Evolutionary conservation across 2,329 filamentous ascomycete species (phyloP), one percentile per base, ranked within the genome.

Genomic region (Phoma sp.): DNA sequence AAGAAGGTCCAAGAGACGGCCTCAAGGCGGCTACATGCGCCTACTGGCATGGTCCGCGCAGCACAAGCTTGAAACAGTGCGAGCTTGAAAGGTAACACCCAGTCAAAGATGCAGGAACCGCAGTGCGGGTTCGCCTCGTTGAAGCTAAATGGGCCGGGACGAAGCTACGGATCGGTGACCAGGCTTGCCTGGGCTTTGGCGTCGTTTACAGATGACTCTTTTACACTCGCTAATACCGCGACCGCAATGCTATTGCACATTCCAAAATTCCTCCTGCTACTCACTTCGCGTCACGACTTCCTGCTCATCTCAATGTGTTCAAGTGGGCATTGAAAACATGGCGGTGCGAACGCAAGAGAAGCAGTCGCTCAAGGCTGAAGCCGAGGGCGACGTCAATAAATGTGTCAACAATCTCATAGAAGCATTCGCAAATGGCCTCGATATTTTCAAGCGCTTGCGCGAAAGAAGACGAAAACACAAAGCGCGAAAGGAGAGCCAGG

Each of bases 341-440:
- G 61, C 65, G 51, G 63, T 61, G 35, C 56, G 60, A 43, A 42
- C 60, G 36, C 59, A 65, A 38, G 54, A 56, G 39, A 58, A 52
- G 47, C 40, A 52, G 47, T 38, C 58, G 52, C 57, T 50, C 43
- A 58, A 59, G 55, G 55, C 62, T 55, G 59, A 53, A 37, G 43
- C 46, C 23, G 64, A 66, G 35, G 64, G 62, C 38, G 65, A 71
- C 50, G 70, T 73, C 45, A 61, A 68, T 10, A 68, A 52, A 47
- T 74, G 72, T 45, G 75, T 80, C 14, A 63, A 71, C 14, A 73
- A 74, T 30, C 75, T 80, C 49, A 73, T 80, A 30, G 72, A 75
- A 36, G 77, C 78, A 6, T 80, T 80, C 59, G 69, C 75, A 33
- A 75, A 75, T 59, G 77, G 77, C 24, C 65, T 79, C 29, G 75